phyloP scores from a whole-genome alignment of 129 eudicot species.

The Gnaphalium uliginosum region DNA sequence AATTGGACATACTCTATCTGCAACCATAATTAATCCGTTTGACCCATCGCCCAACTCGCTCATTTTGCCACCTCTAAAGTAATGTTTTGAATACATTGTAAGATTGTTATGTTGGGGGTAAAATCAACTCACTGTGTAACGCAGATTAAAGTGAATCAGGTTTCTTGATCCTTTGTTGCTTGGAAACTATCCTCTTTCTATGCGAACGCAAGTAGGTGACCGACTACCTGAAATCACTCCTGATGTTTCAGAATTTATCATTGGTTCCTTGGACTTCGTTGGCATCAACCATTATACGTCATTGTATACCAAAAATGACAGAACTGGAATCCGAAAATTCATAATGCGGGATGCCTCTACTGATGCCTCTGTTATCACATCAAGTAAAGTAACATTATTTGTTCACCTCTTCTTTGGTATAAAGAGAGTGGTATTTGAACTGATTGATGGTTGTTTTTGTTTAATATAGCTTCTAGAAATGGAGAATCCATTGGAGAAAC shows the following conservation, averaged over 20 bases:
- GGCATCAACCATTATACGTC: conserved; percentile 95
- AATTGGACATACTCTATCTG: not conserved
- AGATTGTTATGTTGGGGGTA: conserved; percentile 19
- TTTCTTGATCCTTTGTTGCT: conserved; percentile 93
- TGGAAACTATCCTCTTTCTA: conserved; percentile 85
- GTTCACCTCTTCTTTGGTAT: not conserved
- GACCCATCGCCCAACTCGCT: no score
- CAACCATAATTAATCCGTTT: no score
- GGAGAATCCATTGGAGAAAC: conserved; percentile 85
- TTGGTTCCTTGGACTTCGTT: conserved; percentile 71
- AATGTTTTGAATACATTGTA: not conserved
- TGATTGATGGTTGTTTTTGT: conserved; percentile 28
- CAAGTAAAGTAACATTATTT: conserved; percentile 24
- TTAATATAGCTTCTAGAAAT: conserved; percentile 57
- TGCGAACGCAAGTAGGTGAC: conserved; percentile 68
- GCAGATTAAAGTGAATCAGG: conserved; percentile 64
- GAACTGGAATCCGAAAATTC: conserved; percentile 53
- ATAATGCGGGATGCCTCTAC: conserved; percentile 66
- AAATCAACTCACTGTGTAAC: conserved; percentile 34
- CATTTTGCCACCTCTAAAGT: not conserved
- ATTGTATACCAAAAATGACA: conserved; percentile 78
- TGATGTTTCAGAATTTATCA: conserved; percentile 43
- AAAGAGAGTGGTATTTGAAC: not conserved
- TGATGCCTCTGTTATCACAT: conserved; percentile 70
- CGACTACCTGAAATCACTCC: conserved; percentile 77